Evolutionary conservation across 108 stramenopile genomes (phyloP), one percentile per base, ranked within the genome.

Genomic region (Pelagomonas calceolata): DNA sequence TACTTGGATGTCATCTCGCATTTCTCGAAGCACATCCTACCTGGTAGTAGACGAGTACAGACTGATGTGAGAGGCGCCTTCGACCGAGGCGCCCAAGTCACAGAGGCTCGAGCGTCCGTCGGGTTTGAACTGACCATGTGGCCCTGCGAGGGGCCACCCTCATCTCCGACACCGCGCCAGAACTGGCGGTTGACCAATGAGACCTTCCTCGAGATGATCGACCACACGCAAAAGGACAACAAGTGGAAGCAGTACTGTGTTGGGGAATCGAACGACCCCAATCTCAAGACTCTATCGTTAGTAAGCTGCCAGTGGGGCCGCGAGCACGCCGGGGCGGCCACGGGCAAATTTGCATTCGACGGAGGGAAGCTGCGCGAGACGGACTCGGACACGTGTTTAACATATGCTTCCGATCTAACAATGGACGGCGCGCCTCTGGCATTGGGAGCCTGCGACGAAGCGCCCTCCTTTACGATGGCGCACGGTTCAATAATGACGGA

Each of bases 1-100:
- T 89, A 94, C 82, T 97, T 86, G 77, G 93, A 85, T 75, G 88
- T 89, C 76, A 89, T 90, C 73, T 90, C 90, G 10, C 92, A 92
- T 70, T 85, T 92, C 64, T 85, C 89, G 17, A 78, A 87, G n/a
- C 86, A 88, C 79, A 85, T 92, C 17, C 79, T 89, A 65, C 89
- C 89, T 0, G 90, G 90, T 30, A 88, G 85, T 5, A 37, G 75
- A 31, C 85, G 88, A 44, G 86, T 91, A 4, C 70, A 71, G 31
- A 88, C 82, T 0, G 64, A 90, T 45, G 86, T 91, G 4, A 80
- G 84, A 26, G 66, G 75, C 39, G 26, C 74, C 79, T 63, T 71
- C 65, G 44, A 75, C 83, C 26, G 79, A 76, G 64, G 72, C 67
- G 33, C 73, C 85, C 88, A 88, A 30, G 90, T 90, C 43, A 68